These are phyloP conservation scores for Alternaria viburni DNA, from an alignment of 2,329 filamentous ascomycete species.

Conservation along the genomic window DNA sequence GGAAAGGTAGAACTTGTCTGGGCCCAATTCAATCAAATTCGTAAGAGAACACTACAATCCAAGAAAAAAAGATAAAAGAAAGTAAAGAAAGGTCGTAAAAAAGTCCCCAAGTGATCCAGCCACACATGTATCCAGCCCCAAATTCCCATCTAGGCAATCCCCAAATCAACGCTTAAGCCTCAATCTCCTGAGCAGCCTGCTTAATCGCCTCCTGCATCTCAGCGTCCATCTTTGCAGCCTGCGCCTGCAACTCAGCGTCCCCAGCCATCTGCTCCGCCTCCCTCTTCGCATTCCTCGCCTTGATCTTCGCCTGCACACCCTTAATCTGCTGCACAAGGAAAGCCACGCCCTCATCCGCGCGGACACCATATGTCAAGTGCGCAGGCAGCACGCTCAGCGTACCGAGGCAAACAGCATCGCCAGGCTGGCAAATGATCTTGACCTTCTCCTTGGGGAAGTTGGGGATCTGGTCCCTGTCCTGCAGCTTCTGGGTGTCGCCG, in stretches of 20 bases:
- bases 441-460: constrained; percentile 52
- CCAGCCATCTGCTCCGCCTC: constrained; percentile 17
- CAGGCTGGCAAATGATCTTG: constrained; percentile 57
- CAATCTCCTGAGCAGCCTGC: constrained; percentile 2
- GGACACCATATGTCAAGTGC: constrained; percentile 39
- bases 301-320: constrained; percentile 34
- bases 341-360: constrained; percentile 35
- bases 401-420: constrained; percentile 60
- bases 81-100: background rate
- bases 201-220: constrained; percentile 2
- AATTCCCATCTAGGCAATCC: background rate
- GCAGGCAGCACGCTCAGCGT: constrained; percentile 44
- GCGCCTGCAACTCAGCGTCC: background rate
- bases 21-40: background rate
- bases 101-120: constrained; percentile 1
- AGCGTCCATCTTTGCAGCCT: background rate
- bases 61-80: background rate
- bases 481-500: constrained; percentile 54
- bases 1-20: too few species aligned
- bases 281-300: constrained; percentile 37
- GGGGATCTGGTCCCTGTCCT: constrained; percentile 50
- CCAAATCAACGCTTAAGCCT: background rate
- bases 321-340: constrained; percentile 38
- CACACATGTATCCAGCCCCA: background rate
- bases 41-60: background rate